These are phyloP conservation scores for Pseudoneurospora amorphoporcata DNA, from an alignment of 495 filamentous ascomycete species.

Conservation along the genomic window DNA sequence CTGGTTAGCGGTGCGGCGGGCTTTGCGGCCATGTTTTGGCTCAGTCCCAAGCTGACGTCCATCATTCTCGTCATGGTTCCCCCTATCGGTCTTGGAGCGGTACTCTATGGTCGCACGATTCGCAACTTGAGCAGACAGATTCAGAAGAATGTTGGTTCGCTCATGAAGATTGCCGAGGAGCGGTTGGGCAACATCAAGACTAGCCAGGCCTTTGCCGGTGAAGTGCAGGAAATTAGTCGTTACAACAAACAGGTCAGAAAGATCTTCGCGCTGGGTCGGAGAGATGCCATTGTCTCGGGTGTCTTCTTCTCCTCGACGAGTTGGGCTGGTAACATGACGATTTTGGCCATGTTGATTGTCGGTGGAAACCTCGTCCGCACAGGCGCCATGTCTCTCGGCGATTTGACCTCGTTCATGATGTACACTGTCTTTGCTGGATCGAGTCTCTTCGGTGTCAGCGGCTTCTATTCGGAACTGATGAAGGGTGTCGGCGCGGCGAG, in stretches of 20 bases:
- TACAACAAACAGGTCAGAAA: constrained; percentile 88
- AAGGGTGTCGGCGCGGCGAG: constrained; percentile 95
- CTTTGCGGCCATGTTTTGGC: constrained; percentile 82
- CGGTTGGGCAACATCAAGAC: constrained; percentile 91
- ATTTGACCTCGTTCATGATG: constrained; percentile 96
- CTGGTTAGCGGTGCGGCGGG: constrained; percentile 82
- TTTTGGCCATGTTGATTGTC: constrained; percentile 81
- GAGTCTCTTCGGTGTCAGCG: constrained; percentile 83
- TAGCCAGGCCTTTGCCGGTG: constrained; percentile 88
- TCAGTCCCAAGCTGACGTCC: constrained; percentile 81
- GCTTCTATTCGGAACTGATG: constrained; percentile 97
- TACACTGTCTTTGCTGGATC: constrained; percentile 90
- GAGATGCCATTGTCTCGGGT: constrained; percentile 77
- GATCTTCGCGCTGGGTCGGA: constrained; percentile 79
- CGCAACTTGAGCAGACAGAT: constrained; percentile 81
- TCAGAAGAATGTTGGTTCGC: constrained; percentile 79
- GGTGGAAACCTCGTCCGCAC: constrained; percentile 82
- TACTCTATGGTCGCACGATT: constrained; percentile 81
- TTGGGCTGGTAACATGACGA: constrained; percentile 90
- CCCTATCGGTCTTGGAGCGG: constrained; percentile 80
- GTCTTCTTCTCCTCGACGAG: constrained; percentile 86
- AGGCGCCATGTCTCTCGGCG: constrained; percentile 79
- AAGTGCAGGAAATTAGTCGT: constrained; percentile 75
- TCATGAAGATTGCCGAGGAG: constrained; percentile 96
- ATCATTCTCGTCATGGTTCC: constrained; percentile 81